Evolutionary conservation across 1,284 basidiomycete species (phyloP).

Genomic region (Cystobasidium sp.): DNA sequence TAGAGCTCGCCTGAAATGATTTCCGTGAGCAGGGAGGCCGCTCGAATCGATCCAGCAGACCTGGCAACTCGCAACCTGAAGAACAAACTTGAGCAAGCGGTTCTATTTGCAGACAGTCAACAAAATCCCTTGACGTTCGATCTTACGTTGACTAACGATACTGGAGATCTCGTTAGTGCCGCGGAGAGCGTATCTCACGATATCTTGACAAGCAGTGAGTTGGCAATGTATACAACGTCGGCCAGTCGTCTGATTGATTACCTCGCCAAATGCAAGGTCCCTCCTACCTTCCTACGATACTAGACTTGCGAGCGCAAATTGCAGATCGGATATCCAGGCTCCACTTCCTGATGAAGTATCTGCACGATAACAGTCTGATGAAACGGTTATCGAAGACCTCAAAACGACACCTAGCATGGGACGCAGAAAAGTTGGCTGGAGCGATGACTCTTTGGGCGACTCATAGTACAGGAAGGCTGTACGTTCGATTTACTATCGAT

Average conservation of each 20-base stretch:
- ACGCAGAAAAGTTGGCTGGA: slow-evolving; percentile 86
- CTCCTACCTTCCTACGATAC: slow-evolving; percentile 65
- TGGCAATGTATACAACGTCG: slow-evolving; percentile 6
- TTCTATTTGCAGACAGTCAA: slow-evolving; percentile 72
- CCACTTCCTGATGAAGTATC: slow-evolving; percentile 80
- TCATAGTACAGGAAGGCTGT: slow-evolving; percentile 68
- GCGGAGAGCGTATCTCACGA: slow-evolving; percentile 75
- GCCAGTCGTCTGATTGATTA: not conserved
- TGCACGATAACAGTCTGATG: slow-evolving; percentile 80
- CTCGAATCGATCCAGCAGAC: slow-evolving; percentile 46
- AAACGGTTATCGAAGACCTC: slow-evolving; percentile 76
- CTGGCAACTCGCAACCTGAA: slow-evolving; percentile 65
- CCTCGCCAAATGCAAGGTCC: not conserved
- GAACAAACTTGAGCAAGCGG: slow-evolving; percentile 83
- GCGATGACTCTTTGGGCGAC: slow-evolving; percentile 81
- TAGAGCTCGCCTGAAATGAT: not conserved
- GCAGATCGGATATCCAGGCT: slow-evolving; percentile 74
- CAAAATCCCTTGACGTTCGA: slow-evolving; percentile 84
- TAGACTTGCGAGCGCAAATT: slow-evolving; percentile 81
- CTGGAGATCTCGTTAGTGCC: slow-evolving; percentile 77
- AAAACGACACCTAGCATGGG: slow-evolving; percentile 74
- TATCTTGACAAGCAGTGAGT: slow-evolving; percentile 67
- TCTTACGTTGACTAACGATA: slow-evolving; percentile 71
- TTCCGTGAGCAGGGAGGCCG: slow-evolving; percentile 35
- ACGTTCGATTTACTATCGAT: slow-evolving; percentile 43